Conservation (phyloP, 441 rosid species). For the Arabidopsis hybrid region DNA sequence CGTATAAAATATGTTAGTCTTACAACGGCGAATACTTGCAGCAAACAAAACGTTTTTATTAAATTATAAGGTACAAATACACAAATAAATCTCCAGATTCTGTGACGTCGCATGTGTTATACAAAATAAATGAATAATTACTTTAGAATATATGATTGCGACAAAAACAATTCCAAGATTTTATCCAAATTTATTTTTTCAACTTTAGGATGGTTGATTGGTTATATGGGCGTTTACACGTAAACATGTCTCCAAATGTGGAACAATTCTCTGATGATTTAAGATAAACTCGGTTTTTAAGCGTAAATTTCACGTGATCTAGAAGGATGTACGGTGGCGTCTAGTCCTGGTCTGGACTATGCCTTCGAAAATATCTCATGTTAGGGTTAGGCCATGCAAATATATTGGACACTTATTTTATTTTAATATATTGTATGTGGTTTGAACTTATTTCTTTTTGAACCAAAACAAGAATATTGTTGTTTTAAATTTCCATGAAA, state of each 20-base stretch:
- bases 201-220: slow-evolving; percentile 15
- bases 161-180: background rate
- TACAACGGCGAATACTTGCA: slow-evolving; percentile 1
- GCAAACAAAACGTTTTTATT: background rate
- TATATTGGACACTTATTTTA: background rate
- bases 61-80: background rate
- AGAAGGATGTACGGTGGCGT: background rate
- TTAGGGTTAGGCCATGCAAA: too few species aligned
- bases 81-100: background rate
- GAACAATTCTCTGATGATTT: slow-evolving; percentile 4
- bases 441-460: background rate
- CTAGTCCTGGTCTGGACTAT: too few species aligned
- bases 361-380: background rate
- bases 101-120: slow-evolving; percentile 15
- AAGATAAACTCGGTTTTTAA: background rate
- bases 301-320: slow-evolving; percentile 19
- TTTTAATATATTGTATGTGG: background rate
- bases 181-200: background rate
- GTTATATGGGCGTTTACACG: slow-evolving; percentile 8
- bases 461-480: background rate
- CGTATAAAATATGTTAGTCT: slow-evolving; percentile 10
- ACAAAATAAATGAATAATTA: background rate
- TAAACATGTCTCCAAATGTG: slow-evolving; percentile 28
- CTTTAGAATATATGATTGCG: slow-evolving; percentile 23
- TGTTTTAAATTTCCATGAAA: slow-evolving; percentile 30